Conservation (phyloP, 1,139 yeast genomes). For the Wickerhamiella infanticola region DNA sequence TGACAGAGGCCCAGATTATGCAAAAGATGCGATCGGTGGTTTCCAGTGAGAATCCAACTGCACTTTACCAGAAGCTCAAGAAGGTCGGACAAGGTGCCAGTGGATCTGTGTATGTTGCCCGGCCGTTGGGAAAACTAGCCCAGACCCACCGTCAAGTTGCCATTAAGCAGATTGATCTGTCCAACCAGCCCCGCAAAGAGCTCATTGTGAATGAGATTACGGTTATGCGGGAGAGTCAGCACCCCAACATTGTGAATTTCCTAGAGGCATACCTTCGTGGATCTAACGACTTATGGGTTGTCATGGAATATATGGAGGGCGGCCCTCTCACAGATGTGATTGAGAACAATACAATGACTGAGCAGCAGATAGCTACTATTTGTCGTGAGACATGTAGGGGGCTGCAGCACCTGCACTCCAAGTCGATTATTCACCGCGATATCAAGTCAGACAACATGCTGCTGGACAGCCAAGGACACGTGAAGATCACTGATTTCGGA, state of each 20-base stretch:
- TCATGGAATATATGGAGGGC: conserved; percentile 93
- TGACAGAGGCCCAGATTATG: conserved; percentile 78
- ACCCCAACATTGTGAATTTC: conserved; percentile 82
- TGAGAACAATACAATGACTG: conserved; percentile 56
- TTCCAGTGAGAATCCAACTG: conserved; percentile 66
- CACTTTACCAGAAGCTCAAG: conserved; percentile 71
- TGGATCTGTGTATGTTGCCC: conserved; percentile 88
- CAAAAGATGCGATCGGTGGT: conserved; percentile 75
- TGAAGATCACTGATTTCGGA: conserved; percentile 93
- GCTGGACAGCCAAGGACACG: conserved; percentile 72
- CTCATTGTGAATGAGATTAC: conserved; percentile 82
- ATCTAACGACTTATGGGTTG: conserved; percentile 60
- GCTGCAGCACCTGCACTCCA: conserved; percentile 74
- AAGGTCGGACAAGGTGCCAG: conserved; percentile 99
- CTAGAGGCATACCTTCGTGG: conserved; percentile 62
- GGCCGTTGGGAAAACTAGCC: conserved; percentile 30
- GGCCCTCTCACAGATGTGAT: conserved; percentile 83
- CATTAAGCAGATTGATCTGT: conserved; percentile 86
- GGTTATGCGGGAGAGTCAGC: conserved; percentile 87
- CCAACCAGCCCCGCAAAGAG: conserved; percentile 90
- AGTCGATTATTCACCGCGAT: conserved; percentile 89
- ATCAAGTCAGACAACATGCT: conserved; percentile 90
- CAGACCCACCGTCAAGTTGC: conserved; percentile 34
- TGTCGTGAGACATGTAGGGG: conserved; percentile 89
- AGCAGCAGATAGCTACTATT: conserved; percentile 82